Conservation (phyloP, 2,329 filamentous ascomycete species). For the Fusarium continuum region DNA sequence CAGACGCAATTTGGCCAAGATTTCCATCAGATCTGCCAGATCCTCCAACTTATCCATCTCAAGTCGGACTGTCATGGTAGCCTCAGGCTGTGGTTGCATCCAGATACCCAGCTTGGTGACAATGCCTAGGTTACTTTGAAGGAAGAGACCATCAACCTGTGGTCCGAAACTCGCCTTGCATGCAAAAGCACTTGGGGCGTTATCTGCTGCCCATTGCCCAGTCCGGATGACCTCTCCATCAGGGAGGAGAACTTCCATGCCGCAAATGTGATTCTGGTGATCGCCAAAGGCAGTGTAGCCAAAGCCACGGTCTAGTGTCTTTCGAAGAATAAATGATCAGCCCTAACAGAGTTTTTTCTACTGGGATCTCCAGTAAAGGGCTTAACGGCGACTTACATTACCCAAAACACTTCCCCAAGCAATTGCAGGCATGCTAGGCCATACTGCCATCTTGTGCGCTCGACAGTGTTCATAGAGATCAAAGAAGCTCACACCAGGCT, state of each 20-base stretch:
- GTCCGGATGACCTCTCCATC: conserved; percentile 7
- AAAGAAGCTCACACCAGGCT: background rate
- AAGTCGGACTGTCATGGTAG: background rate
- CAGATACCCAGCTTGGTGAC: conserved; percentile 12
- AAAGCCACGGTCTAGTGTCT: conserved; percentile 11
- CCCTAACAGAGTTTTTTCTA: too few species aligned
- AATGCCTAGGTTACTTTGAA: conserved; percentile 13
- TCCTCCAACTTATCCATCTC: too few species aligned
- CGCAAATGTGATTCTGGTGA: conserved; percentile 5
- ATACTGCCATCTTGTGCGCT: too few species aligned
- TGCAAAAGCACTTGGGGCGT: conserved; percentile 4
- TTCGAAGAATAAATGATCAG: too few species aligned
- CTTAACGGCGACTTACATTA: conserved; percentile 1
- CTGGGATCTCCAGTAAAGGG: too few species aligned
- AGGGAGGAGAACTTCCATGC: conserved; percentile 7
- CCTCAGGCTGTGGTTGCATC: too few species aligned
- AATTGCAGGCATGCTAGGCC: background rate
- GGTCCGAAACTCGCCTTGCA: conserved; percentile 9
- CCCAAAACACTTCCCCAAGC: conserved; percentile 12
- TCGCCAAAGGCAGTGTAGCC: background rate
- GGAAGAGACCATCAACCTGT: conserved; percentile 6
- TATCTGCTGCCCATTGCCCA: conserved; percentile 2
- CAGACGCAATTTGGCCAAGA: too few species aligned
- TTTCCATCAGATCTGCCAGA: too few species aligned
- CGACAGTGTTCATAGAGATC: background rate